A percentile compares a stretch with the other conserved stretches of the same genome.
Evolutionary conservation across 78 protist species (phyloP).

Genomic region (Guillardia theta): DNA sequence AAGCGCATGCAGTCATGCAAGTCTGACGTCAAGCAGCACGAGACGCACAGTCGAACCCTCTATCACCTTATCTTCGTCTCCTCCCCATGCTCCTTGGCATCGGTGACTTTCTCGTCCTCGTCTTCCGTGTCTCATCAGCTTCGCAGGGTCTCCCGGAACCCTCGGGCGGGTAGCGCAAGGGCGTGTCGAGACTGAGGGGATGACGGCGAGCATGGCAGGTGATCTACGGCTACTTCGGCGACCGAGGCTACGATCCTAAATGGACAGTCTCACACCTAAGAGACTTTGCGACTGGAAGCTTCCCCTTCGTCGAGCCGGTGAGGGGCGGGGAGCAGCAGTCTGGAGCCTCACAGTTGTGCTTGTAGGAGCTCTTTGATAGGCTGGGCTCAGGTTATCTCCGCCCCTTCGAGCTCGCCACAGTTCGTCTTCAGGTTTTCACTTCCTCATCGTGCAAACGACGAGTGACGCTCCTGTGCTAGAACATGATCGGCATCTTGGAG

Average conservation of each 20-base stretch:
- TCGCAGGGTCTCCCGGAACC: neutral
- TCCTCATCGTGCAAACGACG: neutral
- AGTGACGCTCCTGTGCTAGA: neutral
- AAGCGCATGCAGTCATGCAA: neutral
- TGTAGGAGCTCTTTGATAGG: neutral
- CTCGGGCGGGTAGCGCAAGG: too few species aligned
- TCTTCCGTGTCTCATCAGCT: neutral
- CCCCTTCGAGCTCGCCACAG: neutral
- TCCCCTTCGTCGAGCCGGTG: neutral
- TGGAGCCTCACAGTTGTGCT: neutral
- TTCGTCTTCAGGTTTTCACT: neutral
- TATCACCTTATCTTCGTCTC: neutral
- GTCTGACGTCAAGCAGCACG: neutral
- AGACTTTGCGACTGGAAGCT: neutral
- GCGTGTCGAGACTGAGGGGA: too few species aligned
- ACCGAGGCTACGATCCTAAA: neutral
- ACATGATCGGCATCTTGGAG: conserved; percentile 1
- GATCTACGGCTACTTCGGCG: conserved; percentile 13
- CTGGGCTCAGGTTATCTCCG: neutral
- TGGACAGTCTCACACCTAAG: neutral
- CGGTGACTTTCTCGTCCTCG: neutral
- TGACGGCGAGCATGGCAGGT: too few species aligned
- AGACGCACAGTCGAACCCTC: neutral
- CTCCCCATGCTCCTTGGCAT: conserved; percentile 21
- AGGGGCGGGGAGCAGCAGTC: neutral